A percentile compares a stretch with the other conserved stretches of the same genome.
These are phyloP conservation scores for Candida suzukii DNA, from an alignment of 805 yeast genomes.

Conservation along the genomic window DNA sequence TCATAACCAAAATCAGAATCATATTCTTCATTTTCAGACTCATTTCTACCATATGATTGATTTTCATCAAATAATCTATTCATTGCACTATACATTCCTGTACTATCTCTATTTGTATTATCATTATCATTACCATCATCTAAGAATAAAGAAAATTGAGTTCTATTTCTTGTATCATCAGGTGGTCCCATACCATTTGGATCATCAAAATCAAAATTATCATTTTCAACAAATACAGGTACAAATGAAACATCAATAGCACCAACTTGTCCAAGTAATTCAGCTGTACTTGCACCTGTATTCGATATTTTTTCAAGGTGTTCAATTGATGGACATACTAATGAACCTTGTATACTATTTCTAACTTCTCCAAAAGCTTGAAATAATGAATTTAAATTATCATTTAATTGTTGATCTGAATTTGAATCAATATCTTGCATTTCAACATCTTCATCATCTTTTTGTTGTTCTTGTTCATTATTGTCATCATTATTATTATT, in stretches of 20 bases:
- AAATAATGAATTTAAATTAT: not conserved
- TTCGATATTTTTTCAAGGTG: conserved; percentile 37
- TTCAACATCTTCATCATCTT: not conserved
- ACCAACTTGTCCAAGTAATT: conserved; percentile 18
- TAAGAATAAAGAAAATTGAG: conserved; percentile 24
- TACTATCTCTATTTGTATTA: conserved; percentile 4
- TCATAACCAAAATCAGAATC: conserved; percentile 10
- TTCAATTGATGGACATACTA: conserved; percentile 66
- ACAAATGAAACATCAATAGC: conserved; percentile 12
- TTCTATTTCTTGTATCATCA: conserved; percentile 12
- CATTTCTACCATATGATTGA: conserved; percentile 10
- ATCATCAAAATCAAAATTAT: conserved; percentile 14
- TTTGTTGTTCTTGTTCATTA: not conserved
- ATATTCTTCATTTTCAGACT: conserved; percentile 16
- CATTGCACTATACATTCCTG: conserved; percentile 25
- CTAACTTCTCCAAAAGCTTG: not conserved
- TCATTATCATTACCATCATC: conserved; percentile 22
- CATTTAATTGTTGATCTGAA: not conserved
- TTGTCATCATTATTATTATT: not conserved
- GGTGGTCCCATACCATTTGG: conserved; percentile 14
- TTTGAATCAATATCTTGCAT: not conserved
- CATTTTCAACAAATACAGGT: conserved; percentile 11
- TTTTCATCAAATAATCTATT: conserved; percentile 26
- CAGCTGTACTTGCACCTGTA: conserved; percentile 20
- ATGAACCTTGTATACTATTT: conserved; percentile 3